Conservation (phyloP, 306 rosid species). For the Sesbania bispinosa region DNA sequence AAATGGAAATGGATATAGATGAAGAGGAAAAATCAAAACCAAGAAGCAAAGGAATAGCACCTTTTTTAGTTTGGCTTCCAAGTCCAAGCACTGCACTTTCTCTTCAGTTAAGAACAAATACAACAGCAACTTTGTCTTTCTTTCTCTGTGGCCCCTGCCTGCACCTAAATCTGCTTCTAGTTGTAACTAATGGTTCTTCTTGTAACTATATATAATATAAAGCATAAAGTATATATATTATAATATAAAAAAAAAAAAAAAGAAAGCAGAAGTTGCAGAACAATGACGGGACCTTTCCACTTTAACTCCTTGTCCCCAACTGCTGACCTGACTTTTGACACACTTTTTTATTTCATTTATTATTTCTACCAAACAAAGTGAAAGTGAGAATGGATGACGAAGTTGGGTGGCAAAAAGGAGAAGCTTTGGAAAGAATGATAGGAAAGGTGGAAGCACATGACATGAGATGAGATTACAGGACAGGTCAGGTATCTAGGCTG, state of each 20-base stretch:
- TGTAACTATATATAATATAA: slow-evolving; percentile 8
- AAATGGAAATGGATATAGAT: too few species aligned
- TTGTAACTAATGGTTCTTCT: background rate
- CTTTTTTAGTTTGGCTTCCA: slow-evolving; percentile 20
- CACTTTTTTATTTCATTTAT: background rate
- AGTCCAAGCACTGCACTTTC: slow-evolving; percentile 22
- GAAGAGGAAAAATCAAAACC: slow-evolving; percentile 2
- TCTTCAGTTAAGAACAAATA: background rate
- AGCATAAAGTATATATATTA: background rate
- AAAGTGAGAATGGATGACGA: background rate
- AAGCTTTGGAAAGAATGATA: background rate
- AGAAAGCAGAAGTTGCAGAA: too few species aligned
- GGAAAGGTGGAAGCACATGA: background rate
- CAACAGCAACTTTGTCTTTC: background rate
- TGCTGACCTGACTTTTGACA: background rate
- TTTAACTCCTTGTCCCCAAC: slow-evolving; percentile 16
- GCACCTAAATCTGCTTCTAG: background rate
- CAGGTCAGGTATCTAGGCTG: too few species aligned
- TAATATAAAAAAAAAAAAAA: too few species aligned
- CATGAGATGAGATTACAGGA: slow-evolving; percentile 18
- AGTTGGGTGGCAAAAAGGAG: background rate
- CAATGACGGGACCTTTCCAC: slow-evolving; percentile 1
- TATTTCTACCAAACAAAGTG: background rate
- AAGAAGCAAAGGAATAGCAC: background rate
- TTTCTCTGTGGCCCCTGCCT: slow-evolving; percentile 21